These are phyloP conservation scores for Stipa capillata DNA, from an alignment of 176 grass and related monocot species.

Conservation along the genomic window DNA sequence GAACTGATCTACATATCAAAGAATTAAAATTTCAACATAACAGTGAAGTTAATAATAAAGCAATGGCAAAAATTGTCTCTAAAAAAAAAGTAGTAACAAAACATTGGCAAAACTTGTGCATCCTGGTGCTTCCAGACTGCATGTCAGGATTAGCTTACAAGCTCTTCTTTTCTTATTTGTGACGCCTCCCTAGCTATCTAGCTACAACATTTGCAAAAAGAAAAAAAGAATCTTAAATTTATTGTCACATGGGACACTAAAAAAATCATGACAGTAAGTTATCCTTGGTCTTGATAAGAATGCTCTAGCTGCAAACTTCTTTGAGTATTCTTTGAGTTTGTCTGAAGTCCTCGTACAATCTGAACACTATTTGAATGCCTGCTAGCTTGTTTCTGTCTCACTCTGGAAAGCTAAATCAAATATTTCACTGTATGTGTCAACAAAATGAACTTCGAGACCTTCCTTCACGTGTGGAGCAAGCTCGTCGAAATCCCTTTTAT, in stretches of 20 bases:
- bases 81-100: no score
- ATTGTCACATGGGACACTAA: not conserved
- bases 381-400: conserved; percentile 32
- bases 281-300: conserved; percentile 12
- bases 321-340: not conserved
- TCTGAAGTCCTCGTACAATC: not conserved
- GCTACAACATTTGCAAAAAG: not conserved
- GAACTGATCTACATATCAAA: not conserved
- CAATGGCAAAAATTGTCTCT: no score
- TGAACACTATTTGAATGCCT: conserved; percentile 2
- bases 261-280: not conserved
- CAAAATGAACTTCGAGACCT: conserved; percentile 86
- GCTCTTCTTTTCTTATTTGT: conserved; percentile 1
- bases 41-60: no score
- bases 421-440: conserved; percentile 71
- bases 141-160: not conserved
- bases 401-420: conserved; percentile 59
- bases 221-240: no score
- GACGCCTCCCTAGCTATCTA: not conserved
- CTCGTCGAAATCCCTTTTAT: conserved; percentile 90
- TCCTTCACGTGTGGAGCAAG: conserved; percentile 89
- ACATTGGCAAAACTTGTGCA: not conserved
- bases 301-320: not conserved
- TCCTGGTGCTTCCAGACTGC: not conserved
- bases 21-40: no score